Base-by-base conservation (phyloP, 208 protist species). In the Acanthamoeba lenticulata region DNA sequence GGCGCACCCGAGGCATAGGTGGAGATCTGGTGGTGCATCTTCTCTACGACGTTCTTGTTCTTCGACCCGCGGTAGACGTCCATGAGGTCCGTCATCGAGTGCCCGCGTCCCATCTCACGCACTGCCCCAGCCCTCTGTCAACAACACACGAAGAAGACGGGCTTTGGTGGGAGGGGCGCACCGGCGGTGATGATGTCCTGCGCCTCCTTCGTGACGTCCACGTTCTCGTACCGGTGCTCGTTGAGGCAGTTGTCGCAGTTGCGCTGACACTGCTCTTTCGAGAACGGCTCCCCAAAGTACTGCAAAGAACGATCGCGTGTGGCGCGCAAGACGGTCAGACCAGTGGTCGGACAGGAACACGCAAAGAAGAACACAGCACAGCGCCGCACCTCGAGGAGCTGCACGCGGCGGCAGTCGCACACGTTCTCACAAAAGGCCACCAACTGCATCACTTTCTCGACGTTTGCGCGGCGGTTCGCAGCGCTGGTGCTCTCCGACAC, bases 241-340 rank as follows among this genome's bases (percentile, higher is more conserved):
- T 55, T 47, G 0, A 86, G 38, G 19, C 77, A 86, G n/a, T 86
- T 86, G 44, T 86, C 77, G 77, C 77, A 86, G n/a, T 86, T 47
- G 7, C 15, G 27, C 9, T 86, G 38, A 29, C 77, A 86, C 15
- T 86, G 44, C 45, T 86, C 77, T 29, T 47, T 86, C 27, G 77
- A 36, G 45, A 86, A 86, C 21, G 36, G 17, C n/a, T 86, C 77
- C 0, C 77, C 77, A 36, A 86, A 86, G 77, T 86, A 86, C 77
- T 86, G 24, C 15, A 74, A 42, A 27, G 17, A 27, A 74, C 13
- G 65, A n/a, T 1, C 24, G 15, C 21, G 36, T 21, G 36, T 34
- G 21, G 36, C 19, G 32, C 65, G 65, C 21, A 74, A 40, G 32
- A 1, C 36, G 32, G 32, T 34, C 65, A n/a, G n/a, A 42, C 1